Percentiles rank a stretch among this genome's conserved stretches.
Conservation (phyloP, 164 flowering plant genomes). For the Vitis cinerea region DNA sequence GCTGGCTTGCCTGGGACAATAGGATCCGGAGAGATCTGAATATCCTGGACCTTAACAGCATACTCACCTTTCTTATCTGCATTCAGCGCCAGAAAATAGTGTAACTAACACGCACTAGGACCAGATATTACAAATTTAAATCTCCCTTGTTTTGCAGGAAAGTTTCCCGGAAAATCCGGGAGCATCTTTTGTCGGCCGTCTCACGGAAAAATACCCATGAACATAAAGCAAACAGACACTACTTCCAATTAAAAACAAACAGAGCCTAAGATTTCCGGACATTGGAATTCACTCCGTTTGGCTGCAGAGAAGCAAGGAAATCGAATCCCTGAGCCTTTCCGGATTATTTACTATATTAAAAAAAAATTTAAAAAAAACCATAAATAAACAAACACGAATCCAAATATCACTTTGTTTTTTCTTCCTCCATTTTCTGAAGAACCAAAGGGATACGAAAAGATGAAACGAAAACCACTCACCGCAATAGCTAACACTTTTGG, state of each 20-base stretch:
- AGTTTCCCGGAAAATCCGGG: background rate
- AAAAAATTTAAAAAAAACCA: background rate
- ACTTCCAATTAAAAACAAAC: background rate
- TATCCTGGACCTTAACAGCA: slow-evolving; percentile 28
- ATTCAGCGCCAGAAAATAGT: background rate
- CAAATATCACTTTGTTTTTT: no score
- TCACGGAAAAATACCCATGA: no score
- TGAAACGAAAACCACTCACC: slow-evolving; percentile 8
- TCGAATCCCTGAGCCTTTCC: no score
- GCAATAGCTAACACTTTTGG: slow-evolving; percentile 18
- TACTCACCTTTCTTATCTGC: slow-evolving; percentile 24
- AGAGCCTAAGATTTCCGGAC: background rate
- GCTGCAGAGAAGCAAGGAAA: no score
- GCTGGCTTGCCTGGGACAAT: slow-evolving; percentile 26
- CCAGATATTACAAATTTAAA: background rate
- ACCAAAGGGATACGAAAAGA: background rate
- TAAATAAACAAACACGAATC: no score
- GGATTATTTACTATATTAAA: no score
- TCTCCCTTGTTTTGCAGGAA: background rate
- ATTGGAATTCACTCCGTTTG: no score
- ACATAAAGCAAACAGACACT: no score
- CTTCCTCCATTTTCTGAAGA: no score
- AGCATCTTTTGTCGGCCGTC: no score
- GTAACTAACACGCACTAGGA: background rate
- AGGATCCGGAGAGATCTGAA: slow-evolving; percentile 27